Evolutionary conservation across 306 rosid species (phyloP).

Genomic region (Malus orientalis): DNA sequence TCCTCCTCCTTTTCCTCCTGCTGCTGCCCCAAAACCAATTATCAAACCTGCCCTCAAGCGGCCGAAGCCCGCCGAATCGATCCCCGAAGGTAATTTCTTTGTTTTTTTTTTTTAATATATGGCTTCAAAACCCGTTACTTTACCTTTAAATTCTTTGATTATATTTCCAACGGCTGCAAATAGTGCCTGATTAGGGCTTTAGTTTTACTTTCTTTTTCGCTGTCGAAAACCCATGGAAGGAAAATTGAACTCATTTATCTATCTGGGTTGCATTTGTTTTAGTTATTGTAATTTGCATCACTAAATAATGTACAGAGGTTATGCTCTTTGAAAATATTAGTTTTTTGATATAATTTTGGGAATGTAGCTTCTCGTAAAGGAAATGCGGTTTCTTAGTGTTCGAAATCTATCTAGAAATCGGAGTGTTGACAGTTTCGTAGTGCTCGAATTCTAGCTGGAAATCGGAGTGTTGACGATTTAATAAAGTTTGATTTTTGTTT

Average conservation of each 20-base stretch:
- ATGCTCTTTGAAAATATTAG: neutral
- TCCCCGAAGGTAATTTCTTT: conserved; percentile 36
- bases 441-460: neutral
- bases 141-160: neutral
- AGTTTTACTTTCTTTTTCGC: neutral
- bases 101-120: neutral
- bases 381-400: neutral
- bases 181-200: neutral
- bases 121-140: neutral
- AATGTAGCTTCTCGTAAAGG: neutral
- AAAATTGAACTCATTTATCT: neutral
- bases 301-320: neutral
- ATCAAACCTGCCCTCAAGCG: conserved; percentile 88
- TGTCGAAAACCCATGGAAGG: neutral
- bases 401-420: neutral
- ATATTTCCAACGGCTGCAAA: neutral
- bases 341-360: neutral
- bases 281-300: neutral
- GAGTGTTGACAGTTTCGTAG: neutral
- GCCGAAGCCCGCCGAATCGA: conserved; percentile 42
- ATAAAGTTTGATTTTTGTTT: neutral
- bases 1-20: conserved; percentile 16
- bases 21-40: conserved; percentile 39
- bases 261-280: neutral
- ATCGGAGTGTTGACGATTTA: neutral